These are phyloP conservation scores for Xanthoconium separans DNA, from an alignment of 1,284 basidiomycete genomes.

Conservation along the genomic window DNA sequence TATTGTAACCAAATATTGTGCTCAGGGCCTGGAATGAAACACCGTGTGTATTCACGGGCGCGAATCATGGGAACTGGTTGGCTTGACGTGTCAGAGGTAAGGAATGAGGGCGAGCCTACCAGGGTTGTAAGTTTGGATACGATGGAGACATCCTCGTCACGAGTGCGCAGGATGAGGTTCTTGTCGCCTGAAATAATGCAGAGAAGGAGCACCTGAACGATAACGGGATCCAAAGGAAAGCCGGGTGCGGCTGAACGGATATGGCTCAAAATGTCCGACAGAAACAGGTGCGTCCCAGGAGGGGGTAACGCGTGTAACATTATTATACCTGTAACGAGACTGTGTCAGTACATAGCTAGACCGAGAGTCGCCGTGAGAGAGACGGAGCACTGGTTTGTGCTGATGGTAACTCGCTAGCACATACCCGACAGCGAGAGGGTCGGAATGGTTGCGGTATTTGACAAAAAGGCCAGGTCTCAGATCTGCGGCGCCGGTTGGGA, in stretches of 20 bases:
- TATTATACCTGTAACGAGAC: not conserved
- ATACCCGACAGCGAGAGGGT: too few relatives aligned
- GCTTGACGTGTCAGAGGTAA: slow-evolving; percentile 1
- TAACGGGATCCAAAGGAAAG: slow-evolving; percentile 57
- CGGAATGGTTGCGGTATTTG: too few relatives aligned
- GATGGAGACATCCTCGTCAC: slow-evolving; percentile 57
- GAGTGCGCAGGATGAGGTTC: slow-evolving; percentile 59
- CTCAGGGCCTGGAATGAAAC: slow-evolving; percentile 48
- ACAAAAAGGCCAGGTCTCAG: too few relatives aligned
- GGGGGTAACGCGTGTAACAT: slow-evolving; percentile 19
- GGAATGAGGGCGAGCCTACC: slow-evolving; percentile 40
- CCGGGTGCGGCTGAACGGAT: slow-evolving; percentile 43
- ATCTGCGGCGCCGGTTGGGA: not conserved
- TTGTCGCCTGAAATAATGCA: slow-evolving; percentile 60
- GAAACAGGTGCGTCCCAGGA: slow-evolving; percentile 52
- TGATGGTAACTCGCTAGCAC: slow-evolving; percentile 2
- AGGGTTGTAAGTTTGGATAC: slow-evolving; percentile 53
- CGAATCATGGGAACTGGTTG: slow-evolving; percentile 4
- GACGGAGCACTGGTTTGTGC: not conserved
- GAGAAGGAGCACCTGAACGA: slow-evolving; percentile 65
- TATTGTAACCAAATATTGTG: slow-evolving; percentile 55
- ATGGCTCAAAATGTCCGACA: slow-evolving; percentile 48
- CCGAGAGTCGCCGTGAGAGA: too few relatives aligned
- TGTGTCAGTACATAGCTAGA: not conserved
- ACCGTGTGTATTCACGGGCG: not conserved